These are phyloP conservation scores for Penicillium thymicola DNA, from an alignment of 2,329 filamentous ascomycete species.

Conservation along the genomic window DNA sequence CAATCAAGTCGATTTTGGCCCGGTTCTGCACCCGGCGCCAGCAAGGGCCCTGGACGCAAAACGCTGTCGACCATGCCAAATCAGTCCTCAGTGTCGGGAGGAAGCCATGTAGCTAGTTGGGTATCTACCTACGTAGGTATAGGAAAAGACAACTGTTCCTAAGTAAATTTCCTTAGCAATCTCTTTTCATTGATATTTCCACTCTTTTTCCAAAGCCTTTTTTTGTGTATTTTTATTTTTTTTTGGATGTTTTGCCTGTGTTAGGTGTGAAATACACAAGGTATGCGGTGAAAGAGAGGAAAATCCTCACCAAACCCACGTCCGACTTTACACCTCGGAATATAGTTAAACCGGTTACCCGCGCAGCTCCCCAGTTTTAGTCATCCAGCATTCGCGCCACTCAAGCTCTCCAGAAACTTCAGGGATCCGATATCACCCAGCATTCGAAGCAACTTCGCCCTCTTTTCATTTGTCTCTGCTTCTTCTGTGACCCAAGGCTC, in stretches of 20 bases:
- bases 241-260: no score
- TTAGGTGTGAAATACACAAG: background rate
- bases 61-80: background rate
- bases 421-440: conserved; percentile 21
- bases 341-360: conserved; percentile 14
- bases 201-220: background rate
- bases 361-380: conserved; percentile 22
- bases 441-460: conserved; percentile 10
- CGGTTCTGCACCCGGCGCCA: background rate
- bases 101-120: no score
- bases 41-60: no score
- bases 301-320: no score
- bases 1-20: background rate
- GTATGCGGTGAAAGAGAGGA: background rate
- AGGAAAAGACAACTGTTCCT: no score
- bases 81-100: no score
- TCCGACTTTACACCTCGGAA: background rate
- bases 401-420: conserved; percentile 39
- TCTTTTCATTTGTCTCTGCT: background rate
- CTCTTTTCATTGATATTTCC: no score
- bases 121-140: no score
- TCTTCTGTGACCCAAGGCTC: background rate
- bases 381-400: conserved; percentile 15
- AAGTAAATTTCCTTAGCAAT: background rate
- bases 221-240: no score